Evolutionary conservation across 78 protist genomes (phyloP).

Genomic region (Polysphondylium violaceum): DNA sequence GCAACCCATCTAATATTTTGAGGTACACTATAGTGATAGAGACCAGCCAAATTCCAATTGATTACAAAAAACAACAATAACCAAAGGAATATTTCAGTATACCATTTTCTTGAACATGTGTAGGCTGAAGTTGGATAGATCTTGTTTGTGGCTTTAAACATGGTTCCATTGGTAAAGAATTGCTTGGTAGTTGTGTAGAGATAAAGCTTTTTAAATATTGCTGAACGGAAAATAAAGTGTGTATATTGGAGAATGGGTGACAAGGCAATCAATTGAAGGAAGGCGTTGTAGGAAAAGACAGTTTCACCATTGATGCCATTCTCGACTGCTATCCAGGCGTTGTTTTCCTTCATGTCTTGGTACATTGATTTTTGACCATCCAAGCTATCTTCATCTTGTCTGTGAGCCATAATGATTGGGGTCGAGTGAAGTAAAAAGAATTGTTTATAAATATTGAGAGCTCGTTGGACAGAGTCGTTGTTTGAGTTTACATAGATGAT

Average conservation of each 20-base stretch:
- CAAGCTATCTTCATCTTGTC: not conserved
- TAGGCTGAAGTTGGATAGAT: conserved; percentile 27
- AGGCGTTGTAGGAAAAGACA: conserved; percentile 51
- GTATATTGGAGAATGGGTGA: conserved; percentile 21
- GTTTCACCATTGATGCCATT: conserved; percentile 1
- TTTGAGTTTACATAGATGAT: conserved; percentile 6
- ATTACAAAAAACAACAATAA: conserved; percentile 9
- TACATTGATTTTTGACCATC: conserved; percentile 4
- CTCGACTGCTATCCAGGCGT: conserved; percentile 19
- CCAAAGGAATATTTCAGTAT: conserved; percentile 8
- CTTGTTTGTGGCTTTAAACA: not conserved
- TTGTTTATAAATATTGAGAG: not conserved
- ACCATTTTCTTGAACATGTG: conserved; percentile 1
- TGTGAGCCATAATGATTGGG: conserved; percentile 28
- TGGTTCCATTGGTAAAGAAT: not conserved
- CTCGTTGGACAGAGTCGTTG: not conserved
- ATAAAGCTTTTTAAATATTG: conserved; percentile 16
- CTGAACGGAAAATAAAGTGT: not conserved
- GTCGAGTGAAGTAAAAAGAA: conserved; percentile 63
- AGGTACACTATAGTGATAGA: conserved; percentile 20
- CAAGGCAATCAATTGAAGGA: conserved; percentile 17
- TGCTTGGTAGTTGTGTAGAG: not conserved
- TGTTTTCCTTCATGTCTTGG: conserved; percentile 14
- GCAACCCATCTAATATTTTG: conserved; percentile 30
- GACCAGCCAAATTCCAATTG: conserved; percentile 56